Evolutionary conservation across 345 rosid genomes (phyloP).

Genomic region (Acer saccharum): DNA sequence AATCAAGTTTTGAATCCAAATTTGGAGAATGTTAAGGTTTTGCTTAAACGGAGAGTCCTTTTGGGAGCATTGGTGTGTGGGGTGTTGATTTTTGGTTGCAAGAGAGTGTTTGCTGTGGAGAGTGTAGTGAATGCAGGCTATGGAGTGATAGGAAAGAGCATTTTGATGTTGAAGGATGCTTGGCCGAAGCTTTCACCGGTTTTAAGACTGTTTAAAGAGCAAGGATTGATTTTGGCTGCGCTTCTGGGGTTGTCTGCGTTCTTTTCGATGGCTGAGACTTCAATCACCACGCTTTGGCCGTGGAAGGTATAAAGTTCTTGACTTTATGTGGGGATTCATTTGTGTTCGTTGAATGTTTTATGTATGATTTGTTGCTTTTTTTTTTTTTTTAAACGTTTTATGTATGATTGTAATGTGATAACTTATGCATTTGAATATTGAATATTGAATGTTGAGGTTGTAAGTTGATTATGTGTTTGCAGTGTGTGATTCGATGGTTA

Average conservation of each 20-base stretch:
- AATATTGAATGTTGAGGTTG: not conserved
- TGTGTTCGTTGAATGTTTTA: not conserved
- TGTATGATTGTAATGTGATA: not conserved
- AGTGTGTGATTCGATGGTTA: slow-evolving; percentile 24
- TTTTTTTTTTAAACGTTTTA: not conserved
- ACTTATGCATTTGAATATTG: not conserved
- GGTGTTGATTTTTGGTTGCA: slow-evolving; percentile 54
- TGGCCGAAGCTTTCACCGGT: slow-evolving; percentile 78
- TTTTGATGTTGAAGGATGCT: slow-evolving; percentile 58
- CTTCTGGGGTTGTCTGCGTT: slow-evolving; percentile 83
- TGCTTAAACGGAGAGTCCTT: slow-evolving; percentile 53
- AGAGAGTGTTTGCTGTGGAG: slow-evolving; percentile 66
- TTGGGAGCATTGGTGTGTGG: slow-evolving; percentile 70
- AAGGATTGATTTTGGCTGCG: slow-evolving; percentile 71
- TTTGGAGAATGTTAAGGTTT: slow-evolving; percentile 40
- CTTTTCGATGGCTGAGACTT: slow-evolving; percentile 96
- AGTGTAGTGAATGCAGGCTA: slow-evolving; percentile 66
- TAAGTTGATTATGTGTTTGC: not conserved
- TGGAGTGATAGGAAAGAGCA: slow-evolving; percentile 66
- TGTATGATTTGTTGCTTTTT: not conserved
- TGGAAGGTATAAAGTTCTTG: slow-evolving; percentile 67
- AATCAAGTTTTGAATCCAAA: slow-evolving; percentile 22
- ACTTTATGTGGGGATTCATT: not conserved
- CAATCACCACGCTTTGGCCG: slow-evolving; percentile 91
- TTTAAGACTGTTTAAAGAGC: slow-evolving; percentile 73